phyloP scores from a whole-genome alignment of 1,139 yeast genomes.

The Pichia kudriavzevii region DNA sequence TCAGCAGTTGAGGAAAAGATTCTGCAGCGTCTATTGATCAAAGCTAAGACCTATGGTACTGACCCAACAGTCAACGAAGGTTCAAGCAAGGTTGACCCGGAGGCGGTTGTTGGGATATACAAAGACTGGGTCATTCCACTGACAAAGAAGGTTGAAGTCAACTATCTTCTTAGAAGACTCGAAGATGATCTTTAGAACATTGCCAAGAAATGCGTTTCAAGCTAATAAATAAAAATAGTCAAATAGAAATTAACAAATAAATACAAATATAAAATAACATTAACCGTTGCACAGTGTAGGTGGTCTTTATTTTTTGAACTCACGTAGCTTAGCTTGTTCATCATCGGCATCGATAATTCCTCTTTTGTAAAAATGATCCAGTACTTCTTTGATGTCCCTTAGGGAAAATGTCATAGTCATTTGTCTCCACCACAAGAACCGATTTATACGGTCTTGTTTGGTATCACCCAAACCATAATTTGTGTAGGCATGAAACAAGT shows the following conservation, averaged over 20 bases:
- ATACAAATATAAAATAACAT: not conserved
- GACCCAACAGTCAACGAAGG: slow-evolving; percentile 72
- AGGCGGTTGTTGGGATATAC: slow-evolving; percentile 72
- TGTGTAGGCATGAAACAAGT: slow-evolving; percentile 40
- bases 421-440: slow-evolving; percentile 57
- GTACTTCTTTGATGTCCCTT: slow-evolving; percentile 21
- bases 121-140: slow-evolving; percentile 85
- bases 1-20: slow-evolving; percentile 79
- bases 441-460: slow-evolving; percentile 43
- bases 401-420: slow-evolving; percentile 23
- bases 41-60: slow-evolving; percentile 80
- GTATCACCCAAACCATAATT: slow-evolving; percentile 49
- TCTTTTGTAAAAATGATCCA: slow-evolving; percentile 16
- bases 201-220: no score
- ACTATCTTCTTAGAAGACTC: slow-evolving; percentile 74
- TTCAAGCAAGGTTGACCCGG: slow-evolving; percentile 76
- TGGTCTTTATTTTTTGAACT: not conserved
- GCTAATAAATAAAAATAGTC: not conserved
- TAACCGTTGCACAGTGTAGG: not conserved
- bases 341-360: slow-evolving; percentile 11
- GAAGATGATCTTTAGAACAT: no score
- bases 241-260: not conserved
- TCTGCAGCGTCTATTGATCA: slow-evolving; percentile 64
- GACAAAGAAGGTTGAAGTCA: slow-evolving; percentile 92
- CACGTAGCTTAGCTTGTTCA: slow-evolving; percentile 5